These are phyloP conservation scores for Tetrastigma voinierianum DNA, from an alignment of 164 flowering plant genomes.

Conservation along the genomic window DNA sequence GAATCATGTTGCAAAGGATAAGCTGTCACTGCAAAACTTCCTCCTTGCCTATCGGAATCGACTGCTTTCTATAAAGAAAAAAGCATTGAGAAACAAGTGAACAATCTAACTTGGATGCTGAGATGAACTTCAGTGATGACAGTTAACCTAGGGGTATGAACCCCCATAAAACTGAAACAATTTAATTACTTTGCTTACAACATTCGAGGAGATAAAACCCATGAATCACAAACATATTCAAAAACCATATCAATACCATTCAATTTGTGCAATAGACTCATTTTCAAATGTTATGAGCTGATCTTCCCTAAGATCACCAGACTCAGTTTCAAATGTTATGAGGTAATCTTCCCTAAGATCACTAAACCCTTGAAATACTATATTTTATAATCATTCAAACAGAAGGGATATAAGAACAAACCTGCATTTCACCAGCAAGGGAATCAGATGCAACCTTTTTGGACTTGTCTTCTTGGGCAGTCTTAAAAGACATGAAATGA, in stretches of 20 bases:
- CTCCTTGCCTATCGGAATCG: slow-evolving; percentile 34
- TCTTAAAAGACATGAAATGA: slow-evolving; percentile 43
- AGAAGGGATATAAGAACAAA: slow-evolving; percentile 11
- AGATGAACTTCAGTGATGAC: background rate
- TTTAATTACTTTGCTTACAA: no score
- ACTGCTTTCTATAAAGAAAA: slow-evolving; percentile 34
- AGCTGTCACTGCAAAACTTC: slow-evolving; percentile 28
- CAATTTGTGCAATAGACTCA: no score
- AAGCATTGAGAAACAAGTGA: background rate
- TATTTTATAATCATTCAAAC: background rate
- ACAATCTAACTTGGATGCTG: background rate
- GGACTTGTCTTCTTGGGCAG: slow-evolving; percentile 41
- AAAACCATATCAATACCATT: no score
- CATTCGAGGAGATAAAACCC: no score
- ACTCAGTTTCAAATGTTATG: background rate
- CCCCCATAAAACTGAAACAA: no score
- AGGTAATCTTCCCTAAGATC: no score
- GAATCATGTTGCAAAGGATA: slow-evolving; percentile 36
- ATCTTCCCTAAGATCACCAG: no score
- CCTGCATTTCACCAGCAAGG: slow-evolving; percentile 37
- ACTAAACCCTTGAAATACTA: background rate
- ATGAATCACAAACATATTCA: no score
- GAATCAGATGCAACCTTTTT: slow-evolving; percentile 35
- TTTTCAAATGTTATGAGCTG: no score
- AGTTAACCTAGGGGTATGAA: no score